Evolutionary conservation across 1,284 basidiomycete species (phyloP).

Genomic region (Trametes sp.): DNA sequence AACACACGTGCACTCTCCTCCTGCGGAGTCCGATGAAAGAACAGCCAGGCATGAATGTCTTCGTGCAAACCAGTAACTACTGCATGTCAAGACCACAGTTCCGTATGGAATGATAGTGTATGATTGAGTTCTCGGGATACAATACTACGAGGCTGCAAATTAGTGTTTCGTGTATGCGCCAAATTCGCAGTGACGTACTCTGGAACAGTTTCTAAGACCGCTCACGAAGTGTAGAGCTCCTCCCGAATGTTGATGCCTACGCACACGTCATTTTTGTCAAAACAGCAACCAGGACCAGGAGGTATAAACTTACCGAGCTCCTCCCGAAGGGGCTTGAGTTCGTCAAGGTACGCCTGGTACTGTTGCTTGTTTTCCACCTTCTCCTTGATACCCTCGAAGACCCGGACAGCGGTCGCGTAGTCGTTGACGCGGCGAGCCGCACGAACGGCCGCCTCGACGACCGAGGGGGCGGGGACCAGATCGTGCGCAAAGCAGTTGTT

Average conservation of each 20-base stretch:
- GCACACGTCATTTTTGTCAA: too few relatives aligned
- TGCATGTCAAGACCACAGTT: neutral
- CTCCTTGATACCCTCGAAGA: constrained; percentile 92
- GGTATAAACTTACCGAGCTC: constrained; percentile 87
- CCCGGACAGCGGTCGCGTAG: constrained; percentile 94
- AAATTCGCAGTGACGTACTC: constrained; percentile 20
- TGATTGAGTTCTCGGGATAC: constrained; percentile 26
- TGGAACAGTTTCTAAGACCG: constrained; percentile 8
- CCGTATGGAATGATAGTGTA: neutral
- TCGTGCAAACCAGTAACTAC: too few relatives aligned
- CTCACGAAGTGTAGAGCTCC: constrained; percentile 43
- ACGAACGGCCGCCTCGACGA: constrained; percentile 90
- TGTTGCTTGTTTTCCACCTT: constrained; percentile 97
- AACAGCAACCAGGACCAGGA: too few relatives aligned
- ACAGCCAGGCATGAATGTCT: neutral
- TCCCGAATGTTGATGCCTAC: constrained; percentile 42
- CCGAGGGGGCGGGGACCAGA: constrained; percentile 90
- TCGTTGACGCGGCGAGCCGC: constrained; percentile 95
- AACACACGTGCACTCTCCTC: too few relatives aligned
- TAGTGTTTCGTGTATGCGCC: neutral
- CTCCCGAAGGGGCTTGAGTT: constrained; percentile 85
- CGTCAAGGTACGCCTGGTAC: constrained; percentile 90
- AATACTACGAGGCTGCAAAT: neutral
- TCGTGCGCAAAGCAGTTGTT: constrained; percentile 99
- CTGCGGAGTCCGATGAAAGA: neutral